These are phyloP conservation scores for Sporobolomyces pararoseus DNA, from an alignment of 768 basidiomycete species.

Conservation along the genomic window DNA sequence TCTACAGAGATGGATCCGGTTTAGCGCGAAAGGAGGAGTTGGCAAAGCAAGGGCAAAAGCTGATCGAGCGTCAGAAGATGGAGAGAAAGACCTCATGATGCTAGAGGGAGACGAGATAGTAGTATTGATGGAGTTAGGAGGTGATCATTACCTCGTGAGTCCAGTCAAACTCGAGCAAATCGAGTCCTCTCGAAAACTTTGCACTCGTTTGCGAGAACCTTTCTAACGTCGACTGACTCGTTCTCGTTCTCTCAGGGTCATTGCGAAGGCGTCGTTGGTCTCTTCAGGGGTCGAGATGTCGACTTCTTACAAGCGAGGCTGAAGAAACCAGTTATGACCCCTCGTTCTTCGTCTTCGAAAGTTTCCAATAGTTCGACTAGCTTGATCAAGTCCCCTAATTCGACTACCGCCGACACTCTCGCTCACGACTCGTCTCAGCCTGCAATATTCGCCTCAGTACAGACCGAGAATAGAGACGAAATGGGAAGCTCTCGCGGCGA, in stretches of 20 bases:
- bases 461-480: no score
- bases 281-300: constrained; percentile 64
- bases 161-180: background rate
- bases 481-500: no score
- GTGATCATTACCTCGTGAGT: constrained; percentile 65
- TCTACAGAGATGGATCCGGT: constrained; percentile 74
- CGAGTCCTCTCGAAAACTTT: no score
- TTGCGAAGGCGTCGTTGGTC: constrained; percentile 81
- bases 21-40: constrained; percentile 79
- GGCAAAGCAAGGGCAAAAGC: constrained; percentile 69
- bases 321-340: constrained; percentile 73
- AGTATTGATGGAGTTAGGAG: constrained; percentile 67
- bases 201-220: no score
- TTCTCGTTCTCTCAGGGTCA: constrained; percentile 58
- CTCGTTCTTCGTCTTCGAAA: background rate
- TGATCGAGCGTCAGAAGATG: constrained; percentile 68
- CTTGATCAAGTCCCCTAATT: no score
- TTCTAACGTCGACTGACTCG: background rate
- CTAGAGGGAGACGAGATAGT: constrained; percentile 75
- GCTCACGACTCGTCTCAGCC: no score
- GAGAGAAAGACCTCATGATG: constrained; percentile 77
- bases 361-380: no score
- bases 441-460: no score
- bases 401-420: background rate
- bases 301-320: constrained; percentile 64